A percentile compares a stretch with the other conserved stretches of the same genome.
Evolutionary conservation across 177 flowering plant species (phyloP).

Genomic region (Telopea speciosissima): DNA sequence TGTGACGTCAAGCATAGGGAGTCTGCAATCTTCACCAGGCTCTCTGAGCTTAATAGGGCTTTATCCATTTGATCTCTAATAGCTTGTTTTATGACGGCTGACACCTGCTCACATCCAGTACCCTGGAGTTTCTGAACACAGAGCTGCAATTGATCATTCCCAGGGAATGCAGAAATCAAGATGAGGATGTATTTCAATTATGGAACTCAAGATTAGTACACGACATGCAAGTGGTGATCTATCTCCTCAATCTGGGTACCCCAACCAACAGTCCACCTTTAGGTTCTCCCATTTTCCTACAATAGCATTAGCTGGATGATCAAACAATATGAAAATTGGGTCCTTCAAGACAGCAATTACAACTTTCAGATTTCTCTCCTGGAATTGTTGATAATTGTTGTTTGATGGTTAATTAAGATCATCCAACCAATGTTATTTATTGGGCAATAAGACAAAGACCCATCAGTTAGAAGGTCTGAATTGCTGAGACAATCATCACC

Average conservation of each 20-base stretch:
- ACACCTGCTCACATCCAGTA: conserved; percentile 35
- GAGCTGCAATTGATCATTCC: conserved; percentile 33
- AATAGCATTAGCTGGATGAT: background rate
- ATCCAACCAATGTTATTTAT: background rate
- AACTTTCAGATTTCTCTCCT: background rate
- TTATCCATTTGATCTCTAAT: conserved; percentile 45
- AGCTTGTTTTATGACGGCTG: conserved; percentile 43
- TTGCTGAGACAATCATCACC: background rate
- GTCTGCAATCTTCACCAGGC: conserved; percentile 48
- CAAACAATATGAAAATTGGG: background rate
- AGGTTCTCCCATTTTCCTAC: background rate
- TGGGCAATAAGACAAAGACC: background rate
- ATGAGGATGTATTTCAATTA: background rate
- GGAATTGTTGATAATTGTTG: background rate
- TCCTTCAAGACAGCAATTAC: background rate
- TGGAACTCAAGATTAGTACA: background rate
- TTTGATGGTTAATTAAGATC: background rate
- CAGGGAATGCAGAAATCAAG: conserved; percentile 4
- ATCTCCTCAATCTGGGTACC: background rate
- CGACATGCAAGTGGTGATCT: background rate
- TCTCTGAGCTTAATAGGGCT: conserved; percentile 44
- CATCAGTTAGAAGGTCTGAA: background rate
- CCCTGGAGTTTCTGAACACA: conserved; percentile 54
- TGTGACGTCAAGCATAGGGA: conserved; percentile 53
- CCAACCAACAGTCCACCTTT: background rate